Percentiles rank a stretch among this genome's conserved stretches.
Conservation (phyloP, 306 rosid species). For the Begonia loranthoides region DNA sequence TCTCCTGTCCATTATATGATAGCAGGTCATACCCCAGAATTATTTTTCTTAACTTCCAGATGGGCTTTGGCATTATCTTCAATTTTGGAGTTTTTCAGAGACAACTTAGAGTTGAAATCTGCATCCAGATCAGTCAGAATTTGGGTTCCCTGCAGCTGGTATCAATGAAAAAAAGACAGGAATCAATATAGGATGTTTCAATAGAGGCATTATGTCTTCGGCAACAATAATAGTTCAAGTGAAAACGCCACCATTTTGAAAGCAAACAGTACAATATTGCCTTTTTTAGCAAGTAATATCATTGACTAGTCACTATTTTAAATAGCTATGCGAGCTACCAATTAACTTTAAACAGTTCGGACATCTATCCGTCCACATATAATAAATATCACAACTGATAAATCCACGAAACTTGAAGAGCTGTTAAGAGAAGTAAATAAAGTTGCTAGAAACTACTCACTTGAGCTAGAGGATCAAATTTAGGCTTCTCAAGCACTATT, state of each 20-base stretch:
- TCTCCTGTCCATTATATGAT: neutral
- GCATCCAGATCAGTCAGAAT: conserved; percentile 22
- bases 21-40: conserved; percentile 30
- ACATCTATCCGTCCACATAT: neutral
- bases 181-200: too few relatives aligned
- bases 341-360: too few relatives aligned
- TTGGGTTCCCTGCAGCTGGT: conserved; percentile 31
- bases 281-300: too few relatives aligned
- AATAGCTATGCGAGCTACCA: too few relatives aligned
- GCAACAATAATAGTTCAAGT: too few relatives aligned
- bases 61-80: conserved; percentile 32
- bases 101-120: conserved; percentile 44
- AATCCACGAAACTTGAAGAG: neutral
- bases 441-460: conserved; percentile 30
- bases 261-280: too few relatives aligned
- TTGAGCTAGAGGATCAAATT: conserved; percentile 56
- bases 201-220: too few relatives aligned
- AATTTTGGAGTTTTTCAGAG: conserved; percentile 37
- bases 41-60: conserved; percentile 33
- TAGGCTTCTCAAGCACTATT: conserved; percentile 37
- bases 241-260: too few relatives aligned
- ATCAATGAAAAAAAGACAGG: neutral
- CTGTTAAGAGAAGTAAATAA: too few relatives aligned
- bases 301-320: too few relatives aligned
- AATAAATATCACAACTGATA: neutral